Base-by-base conservation (phyloP, 1,284 basidiomycete genomes). In the Trichosporon coremiiforme region DNA sequence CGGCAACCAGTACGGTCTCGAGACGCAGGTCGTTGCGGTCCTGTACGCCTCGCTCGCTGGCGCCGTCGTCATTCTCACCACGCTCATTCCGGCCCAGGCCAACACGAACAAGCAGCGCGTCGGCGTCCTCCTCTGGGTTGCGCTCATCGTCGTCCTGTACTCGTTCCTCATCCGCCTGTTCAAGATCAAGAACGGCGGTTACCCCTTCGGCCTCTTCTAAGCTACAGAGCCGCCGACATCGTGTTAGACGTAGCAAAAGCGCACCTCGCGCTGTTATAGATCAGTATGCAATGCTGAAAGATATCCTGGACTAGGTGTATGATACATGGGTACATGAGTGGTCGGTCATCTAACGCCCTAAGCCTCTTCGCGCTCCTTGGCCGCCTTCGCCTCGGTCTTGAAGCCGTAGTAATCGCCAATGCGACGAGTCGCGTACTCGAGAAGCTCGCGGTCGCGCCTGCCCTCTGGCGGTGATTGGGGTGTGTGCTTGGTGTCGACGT, bases 1-100 rank as follows among this genome's bases (percentile, higher is more conserved):
- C 84, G 90, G 91, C 79, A 94, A 90, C 78, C 95, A 98, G 84
- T 92, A 89, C 76, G 95, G 94, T 2, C 91, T 96, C 77, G 97
- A 99, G 85, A 91, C 91, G 22, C 91, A 94, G 78, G 91, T 98
- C 65, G 86, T 99, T 29, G 88, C 90, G 0, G 87, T 88, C 71
- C 88, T 96, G 64, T 99, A 99, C 79, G 94, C 92, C 13, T 82
- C 93, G 22, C 85, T 98, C 50, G 90, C 90, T 1, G 88, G 90
- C 71, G 87, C 93, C 12, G 91, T 95, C 84, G 83, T 97, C 70
- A 92, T 94, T 84, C 86, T 98, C 67, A 91, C 89, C 1, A 84
- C 92, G 66, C 87, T 94, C 68, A 89, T 94, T 45, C 95, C 96
- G 0, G 87, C 88, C 68, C 90, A 96, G 81, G 82, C 87, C 53